Percentiles rank a stretch among this genome's conserved stretches.
Conservation (phyloP, 2,329 filamentous ascomycete genomes). For the Massarina eburnea region DNA sequence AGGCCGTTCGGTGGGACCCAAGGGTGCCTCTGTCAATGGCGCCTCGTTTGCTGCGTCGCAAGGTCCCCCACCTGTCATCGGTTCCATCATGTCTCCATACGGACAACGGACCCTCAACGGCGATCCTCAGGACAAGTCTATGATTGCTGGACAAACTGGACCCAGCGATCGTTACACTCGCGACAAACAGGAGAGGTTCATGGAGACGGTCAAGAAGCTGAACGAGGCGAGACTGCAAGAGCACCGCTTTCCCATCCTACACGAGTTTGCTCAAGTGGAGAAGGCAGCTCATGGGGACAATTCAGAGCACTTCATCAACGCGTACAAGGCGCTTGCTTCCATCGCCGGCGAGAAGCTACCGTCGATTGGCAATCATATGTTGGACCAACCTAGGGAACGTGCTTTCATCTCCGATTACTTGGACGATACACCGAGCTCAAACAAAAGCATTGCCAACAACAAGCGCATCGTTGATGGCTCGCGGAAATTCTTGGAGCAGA, state of each 20-base stretch:
- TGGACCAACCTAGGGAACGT: slow-evolving; percentile 71
- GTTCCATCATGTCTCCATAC: slow-evolving; percentile 57
- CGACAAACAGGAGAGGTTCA: slow-evolving; percentile 81
- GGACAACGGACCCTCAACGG: slow-evolving; percentile 60
- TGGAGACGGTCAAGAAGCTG: slow-evolving; percentile 75
- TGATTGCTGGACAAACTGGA: slow-evolving; percentile 48
- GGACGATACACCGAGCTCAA: slow-evolving; percentile 69
- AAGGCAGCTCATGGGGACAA: slow-evolving; percentile 69
- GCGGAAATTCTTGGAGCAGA: slow-evolving; percentile 75
- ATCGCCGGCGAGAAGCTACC: slow-evolving; percentile 74
- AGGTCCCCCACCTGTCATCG: slow-evolving; percentile 83
- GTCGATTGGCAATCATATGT: slow-evolving; percentile 53
- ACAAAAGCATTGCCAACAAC: slow-evolving; percentile 66
- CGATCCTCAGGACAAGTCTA: slow-evolving; percentile 64
- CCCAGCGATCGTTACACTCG: slow-evolving; percentile 75
- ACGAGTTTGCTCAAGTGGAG: slow-evolving; percentile 76
- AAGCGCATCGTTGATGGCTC: slow-evolving; percentile 81
- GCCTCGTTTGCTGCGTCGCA: slow-evolving; percentile 65
- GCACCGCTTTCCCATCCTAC: slow-evolving; percentile 70
- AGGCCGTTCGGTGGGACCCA: slow-evolving; percentile 42
- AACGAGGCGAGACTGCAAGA: slow-evolving; percentile 72
- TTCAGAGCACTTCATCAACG: slow-evolving; percentile 74
- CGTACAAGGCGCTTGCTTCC: slow-evolving; percentile 77
- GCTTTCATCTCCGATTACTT: slow-evolving; percentile 77
- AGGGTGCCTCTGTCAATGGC: slow-evolving; percentile 33